Evolutionary conservation across 805 yeast species (phyloP).

Genomic region (Myxozyma neotropica): DNA sequence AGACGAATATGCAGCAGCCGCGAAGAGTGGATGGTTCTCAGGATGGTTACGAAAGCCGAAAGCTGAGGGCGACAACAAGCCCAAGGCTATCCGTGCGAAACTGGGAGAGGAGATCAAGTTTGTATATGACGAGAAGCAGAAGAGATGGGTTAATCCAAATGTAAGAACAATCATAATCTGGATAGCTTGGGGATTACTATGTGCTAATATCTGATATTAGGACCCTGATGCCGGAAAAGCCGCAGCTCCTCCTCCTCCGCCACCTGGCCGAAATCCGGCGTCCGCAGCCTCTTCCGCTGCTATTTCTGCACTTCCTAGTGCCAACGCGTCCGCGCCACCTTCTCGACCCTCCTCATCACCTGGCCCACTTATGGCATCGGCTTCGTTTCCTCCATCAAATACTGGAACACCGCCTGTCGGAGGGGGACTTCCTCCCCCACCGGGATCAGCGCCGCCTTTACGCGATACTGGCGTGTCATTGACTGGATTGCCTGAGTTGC

Average conservation of each 20-base stretch:
- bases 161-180: slow-evolving; percentile 48
- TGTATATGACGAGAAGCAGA: slow-evolving; percentile 77
- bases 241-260: slow-evolving; percentile 29
- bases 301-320: not conserved
- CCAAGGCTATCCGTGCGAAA: slow-evolving; percentile 80
- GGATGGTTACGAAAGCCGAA: slow-evolving; percentile 61
- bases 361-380: slow-evolving; percentile 3
- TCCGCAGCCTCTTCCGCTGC: slow-evolving; percentile 9
- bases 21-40: slow-evolving; percentile 52
- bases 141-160: slow-evolving; percentile 82
- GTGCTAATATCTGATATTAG: not conserved
- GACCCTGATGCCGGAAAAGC: slow-evolving; percentile 25
- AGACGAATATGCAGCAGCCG: slow-evolving; percentile 12
- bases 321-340: not conserved
- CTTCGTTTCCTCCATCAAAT: slow-evolving; percentile 18
- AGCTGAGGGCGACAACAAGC: slow-evolving; percentile 49
- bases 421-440: slow-evolving; percentile 11
- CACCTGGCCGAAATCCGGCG: slow-evolving; percentile 15
- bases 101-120: slow-evolving; percentile 77
- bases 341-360: not conserved
- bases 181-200: not conserved
- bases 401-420: not conserved
- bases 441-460: slow-evolving; percentile 18
- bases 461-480: slow-evolving; percentile 2
- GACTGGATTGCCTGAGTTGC: slow-evolving; percentile 21